These are phyloP conservation scores for Hymenoscyphus fructigenus DNA, from an alignment of 2,329 filamentous ascomycete species.

Conservation along the genomic window DNA sequence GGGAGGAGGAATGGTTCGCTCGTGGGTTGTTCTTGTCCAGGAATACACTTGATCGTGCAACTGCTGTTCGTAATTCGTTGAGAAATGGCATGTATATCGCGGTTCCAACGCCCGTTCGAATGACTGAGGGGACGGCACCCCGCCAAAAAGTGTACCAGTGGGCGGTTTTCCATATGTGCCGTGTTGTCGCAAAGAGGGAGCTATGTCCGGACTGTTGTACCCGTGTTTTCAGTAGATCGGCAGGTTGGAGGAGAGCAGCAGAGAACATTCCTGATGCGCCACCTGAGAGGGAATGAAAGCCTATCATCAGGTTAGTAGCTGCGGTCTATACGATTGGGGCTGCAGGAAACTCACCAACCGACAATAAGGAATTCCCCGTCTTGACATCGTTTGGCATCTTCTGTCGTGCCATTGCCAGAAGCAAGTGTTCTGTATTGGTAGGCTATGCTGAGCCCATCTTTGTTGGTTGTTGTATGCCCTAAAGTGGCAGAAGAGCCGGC, in stretches of 20 bases:
- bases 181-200: slow-evolving; percentile 67
- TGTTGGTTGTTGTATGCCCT: not conserved
- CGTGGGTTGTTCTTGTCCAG: slow-evolving; percentile 24
- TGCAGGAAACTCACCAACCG: slow-evolving; percentile 42
- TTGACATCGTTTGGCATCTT: slow-evolving; percentile 52
- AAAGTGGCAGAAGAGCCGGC: not conserved
- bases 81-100: slow-evolving; percentile 92
- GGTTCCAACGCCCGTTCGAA: slow-evolving; percentile 88
- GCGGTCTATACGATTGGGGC: not conserved
- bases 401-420: slow-evolving; percentile 29
- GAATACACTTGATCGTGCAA: slow-evolving; percentile 46
- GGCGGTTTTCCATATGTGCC: slow-evolving; percentile 65
- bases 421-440: not conserved
- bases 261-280: slow-evolving; percentile 84
- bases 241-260: slow-evolving; percentile 87
- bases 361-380: slow-evolving; percentile 44
- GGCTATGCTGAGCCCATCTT: slow-evolving; percentile 4
- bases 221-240: slow-evolving; percentile 94
- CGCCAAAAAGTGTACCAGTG: slow-evolving; percentile 75
- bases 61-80: slow-evolving; percentile 74
- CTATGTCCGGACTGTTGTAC: slow-evolving; percentile 81
- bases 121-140: slow-evolving; percentile 86
- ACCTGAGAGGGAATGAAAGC: slow-evolving; percentile 86
- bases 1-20: slow-evolving; percentile 58
- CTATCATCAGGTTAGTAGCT: slow-evolving; percentile 41